A percentile compares a stretch with the other conserved stretches of the same genome.
Evolutionary conservation across 345 rosid species (phyloP).

Genomic region (Excoecaria cochinchinensis): DNA sequence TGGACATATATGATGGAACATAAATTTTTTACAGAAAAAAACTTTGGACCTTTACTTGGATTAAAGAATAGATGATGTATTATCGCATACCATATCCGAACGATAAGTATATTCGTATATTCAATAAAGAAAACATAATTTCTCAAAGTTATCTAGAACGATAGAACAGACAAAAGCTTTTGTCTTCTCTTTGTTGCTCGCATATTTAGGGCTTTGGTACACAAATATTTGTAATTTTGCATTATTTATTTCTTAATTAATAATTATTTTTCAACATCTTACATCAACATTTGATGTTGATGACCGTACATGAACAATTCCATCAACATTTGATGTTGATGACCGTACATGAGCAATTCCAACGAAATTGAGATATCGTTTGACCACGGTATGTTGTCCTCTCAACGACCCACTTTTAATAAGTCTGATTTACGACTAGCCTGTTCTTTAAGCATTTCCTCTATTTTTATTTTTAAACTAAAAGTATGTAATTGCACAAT

Average conservation of each 20-base stretch:
- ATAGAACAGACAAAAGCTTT: background rate
- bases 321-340: background rate
- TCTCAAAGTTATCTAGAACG: too few species aligned
- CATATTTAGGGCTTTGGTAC: background rate
- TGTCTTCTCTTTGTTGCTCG: background rate
- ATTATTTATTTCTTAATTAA: too few species aligned
- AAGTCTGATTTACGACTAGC: background rate
- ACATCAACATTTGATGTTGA: background rate
- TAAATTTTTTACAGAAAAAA: too few species aligned
- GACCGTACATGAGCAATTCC: background rate
- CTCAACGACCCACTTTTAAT: background rate
- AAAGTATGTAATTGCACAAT: background rate
- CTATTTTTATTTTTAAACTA: too few species aligned
- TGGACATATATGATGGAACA: too few species aligned
- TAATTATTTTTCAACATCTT: background rate
- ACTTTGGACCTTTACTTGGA: too few species aligned
- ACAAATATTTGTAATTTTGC: background rate
- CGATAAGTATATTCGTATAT: too few species aligned
- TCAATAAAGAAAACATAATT: too few species aligned
- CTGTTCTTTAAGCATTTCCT: background rate
- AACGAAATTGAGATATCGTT: background rate
- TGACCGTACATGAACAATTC: background rate
- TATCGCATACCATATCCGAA: too few species aligned
- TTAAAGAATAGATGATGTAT: too few species aligned
- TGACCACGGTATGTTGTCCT: slow-evolving; percentile 1